Evolutionary conservation across 805 yeast genomes (phyloP).

Genomic region (Wickerhamomyces subpelliculosus): DNA sequence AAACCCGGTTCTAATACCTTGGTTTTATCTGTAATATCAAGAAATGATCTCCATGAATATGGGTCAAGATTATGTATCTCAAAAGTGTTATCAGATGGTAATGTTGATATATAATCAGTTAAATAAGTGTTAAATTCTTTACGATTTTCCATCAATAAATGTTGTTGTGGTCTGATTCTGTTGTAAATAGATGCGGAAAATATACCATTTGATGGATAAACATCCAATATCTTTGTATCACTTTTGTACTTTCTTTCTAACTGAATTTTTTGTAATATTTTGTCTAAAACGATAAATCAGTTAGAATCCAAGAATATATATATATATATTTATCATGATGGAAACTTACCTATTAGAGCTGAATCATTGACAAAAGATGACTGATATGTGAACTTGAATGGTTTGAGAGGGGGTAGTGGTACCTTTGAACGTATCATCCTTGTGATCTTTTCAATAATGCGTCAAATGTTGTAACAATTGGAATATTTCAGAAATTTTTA

Average conservation of each 20-base stretch:
- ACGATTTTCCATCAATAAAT: conserved; percentile 54
- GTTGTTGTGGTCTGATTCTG: conserved; percentile 52
- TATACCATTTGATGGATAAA: conserved; percentile 53
- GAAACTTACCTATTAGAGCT: conserved; percentile 5
- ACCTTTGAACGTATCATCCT: no score
- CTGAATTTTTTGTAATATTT: conserved; percentile 9
- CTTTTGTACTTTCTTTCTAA: conserved; percentile 42
- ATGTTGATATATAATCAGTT: conserved; percentile 1
- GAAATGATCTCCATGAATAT: conserved; percentile 60
- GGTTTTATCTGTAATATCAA: conserved; percentile 37
- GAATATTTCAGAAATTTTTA: no score
- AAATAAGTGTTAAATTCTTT: conserved; percentile 20
- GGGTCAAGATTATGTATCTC: conserved; percentile 41
- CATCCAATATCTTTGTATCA: conserved; percentile 48
- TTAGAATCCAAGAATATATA: no score
- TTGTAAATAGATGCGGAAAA: conserved; percentile 59
- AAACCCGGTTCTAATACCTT: conserved; percentile 34
- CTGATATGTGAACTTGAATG: no score
- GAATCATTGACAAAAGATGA: no score
- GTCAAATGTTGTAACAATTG: no score
- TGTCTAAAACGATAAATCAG: not conserved
- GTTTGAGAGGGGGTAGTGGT: no score
- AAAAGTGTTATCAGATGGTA: conserved; percentile 20
- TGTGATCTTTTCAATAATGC: no score
- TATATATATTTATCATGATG: no score